These are phyloP conservation scores for Neltuma alba DNA, from an alignment of 306 rosid genomes.

Conservation along the genomic window DNA sequence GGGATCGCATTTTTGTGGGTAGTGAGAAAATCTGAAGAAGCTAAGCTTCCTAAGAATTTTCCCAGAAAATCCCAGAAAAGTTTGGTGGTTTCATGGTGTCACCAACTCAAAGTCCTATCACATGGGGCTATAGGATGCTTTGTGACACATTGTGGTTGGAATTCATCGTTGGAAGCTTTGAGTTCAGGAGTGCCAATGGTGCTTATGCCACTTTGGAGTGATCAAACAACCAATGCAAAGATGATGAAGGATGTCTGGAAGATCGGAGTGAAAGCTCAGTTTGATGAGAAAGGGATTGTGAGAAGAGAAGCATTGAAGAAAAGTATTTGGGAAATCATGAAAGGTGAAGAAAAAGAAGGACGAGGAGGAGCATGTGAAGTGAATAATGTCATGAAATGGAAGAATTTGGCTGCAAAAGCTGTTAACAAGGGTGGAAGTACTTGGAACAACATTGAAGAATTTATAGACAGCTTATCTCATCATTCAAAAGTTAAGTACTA, in stretches of 20 bases:
- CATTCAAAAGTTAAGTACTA: background rate
- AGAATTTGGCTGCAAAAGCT: background rate
- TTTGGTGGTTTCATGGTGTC: background rate
- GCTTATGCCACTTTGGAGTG: background rate
- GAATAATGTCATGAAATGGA: background rate
- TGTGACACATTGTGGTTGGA: slow-evolving; percentile 17
- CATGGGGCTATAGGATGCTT: slow-evolving; percentile 10
- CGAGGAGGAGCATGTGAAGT: background rate
- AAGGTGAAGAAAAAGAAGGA: background rate
- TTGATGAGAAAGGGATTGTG: slow-evolving; percentile 11
- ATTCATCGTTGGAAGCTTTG: background rate
- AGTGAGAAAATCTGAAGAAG: background rate
- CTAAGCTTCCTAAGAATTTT: background rate
- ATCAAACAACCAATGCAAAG: slow-evolving; percentile 3
- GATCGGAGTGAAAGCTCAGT: background rate
- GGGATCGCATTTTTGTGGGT: background rate
- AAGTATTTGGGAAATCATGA: background rate
- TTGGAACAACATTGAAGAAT: background rate
- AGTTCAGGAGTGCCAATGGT: background rate
- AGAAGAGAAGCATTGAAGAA: background rate
- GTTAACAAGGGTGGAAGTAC: background rate
- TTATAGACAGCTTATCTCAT: background rate
- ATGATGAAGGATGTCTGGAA: background rate
- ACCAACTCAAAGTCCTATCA: background rate
- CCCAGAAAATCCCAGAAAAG: background rate